Conservation (phyloP, 2,329 filamentous ascomycete genomes). For the Truncatella angustata region DNA sequence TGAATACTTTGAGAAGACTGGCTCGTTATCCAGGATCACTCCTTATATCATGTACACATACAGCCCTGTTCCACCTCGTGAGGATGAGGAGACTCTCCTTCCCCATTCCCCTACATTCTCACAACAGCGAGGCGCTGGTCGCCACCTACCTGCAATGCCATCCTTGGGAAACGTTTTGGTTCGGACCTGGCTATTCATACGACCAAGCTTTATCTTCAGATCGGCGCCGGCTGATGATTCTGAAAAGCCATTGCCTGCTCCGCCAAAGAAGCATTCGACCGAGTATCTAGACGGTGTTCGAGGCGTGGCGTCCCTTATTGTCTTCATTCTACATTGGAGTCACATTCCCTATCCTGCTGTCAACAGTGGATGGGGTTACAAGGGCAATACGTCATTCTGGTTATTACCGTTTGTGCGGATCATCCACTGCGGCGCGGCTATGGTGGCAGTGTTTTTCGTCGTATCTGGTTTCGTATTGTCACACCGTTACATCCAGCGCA, state of each 20-base stretch:
- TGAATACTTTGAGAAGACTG: not conserved
- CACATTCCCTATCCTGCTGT: conserved; percentile 25
- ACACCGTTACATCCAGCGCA: conserved; percentile 34
- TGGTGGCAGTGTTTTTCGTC: conserved; percentile 41
- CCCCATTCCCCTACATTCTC: conserved; percentile 14
- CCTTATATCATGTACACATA: conserved; percentile 17
- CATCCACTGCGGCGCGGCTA: conserved; percentile 35
- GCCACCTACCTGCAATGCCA: conserved; percentile 2
- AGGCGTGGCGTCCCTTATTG: conserved; percentile 38
- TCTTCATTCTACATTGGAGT: conserved; percentile 37
- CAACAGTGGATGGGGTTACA: conserved; percentile 33
- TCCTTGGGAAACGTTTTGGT: conserved; percentile 16
- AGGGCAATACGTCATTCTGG: conserved; percentile 26
- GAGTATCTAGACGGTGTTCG: conserved; percentile 39
- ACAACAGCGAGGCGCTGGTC: conserved; percentile 7
- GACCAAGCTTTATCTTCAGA: conserved; percentile 26
- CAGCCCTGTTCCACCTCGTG: conserved; percentile 12
- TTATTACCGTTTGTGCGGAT: conserved; percentile 38
- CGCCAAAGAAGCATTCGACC: conserved; percentile 25
- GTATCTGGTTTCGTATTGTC: conserved; percentile 40
- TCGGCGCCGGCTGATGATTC: conserved; percentile 14
- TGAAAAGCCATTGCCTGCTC: conserved; percentile 15
- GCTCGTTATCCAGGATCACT: not conserved
- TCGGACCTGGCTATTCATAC: conserved; percentile 19
- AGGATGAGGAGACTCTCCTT: conserved; percentile 25